Evolutionary conservation across 345 rosid genomes (phyloP).

Genomic region (Carallia pectinifolia): DNA sequence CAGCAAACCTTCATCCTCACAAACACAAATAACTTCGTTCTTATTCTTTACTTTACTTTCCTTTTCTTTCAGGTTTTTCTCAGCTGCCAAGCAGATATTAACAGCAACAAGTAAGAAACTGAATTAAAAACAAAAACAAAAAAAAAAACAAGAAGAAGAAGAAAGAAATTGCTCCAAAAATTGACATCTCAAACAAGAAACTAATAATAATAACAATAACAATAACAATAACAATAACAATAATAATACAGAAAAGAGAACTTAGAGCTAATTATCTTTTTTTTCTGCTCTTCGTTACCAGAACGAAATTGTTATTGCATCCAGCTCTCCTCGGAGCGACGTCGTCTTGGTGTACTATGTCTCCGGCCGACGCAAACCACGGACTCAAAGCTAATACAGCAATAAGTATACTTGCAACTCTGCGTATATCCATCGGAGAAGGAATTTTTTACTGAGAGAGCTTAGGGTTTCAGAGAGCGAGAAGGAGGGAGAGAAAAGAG

Average conservation of each 20-base stretch:
- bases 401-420: constrained; percentile 12
- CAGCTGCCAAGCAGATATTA: constrained; percentile 3
- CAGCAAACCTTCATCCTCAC: not conserved
- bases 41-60: not conserved
- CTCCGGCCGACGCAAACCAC: constrained; percentile 55
- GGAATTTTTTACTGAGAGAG: not conserved
- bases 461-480: constrained; percentile 14
- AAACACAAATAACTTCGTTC: not conserved
- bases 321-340: constrained; percentile 77
- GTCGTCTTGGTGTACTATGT: constrained; percentile 87
- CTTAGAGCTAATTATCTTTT: not conserved
- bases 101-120: too few relatives aligned
- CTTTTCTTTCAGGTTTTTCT: not conserved
- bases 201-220: not conserved
- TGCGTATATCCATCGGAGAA: constrained; percentile 14
- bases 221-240: not conserved
- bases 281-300: constrained; percentile 39
- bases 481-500: constrained; percentile 16
- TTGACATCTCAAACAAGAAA: not conserved
- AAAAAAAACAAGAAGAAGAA: too few relatives aligned
- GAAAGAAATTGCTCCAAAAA: too few relatives aligned
- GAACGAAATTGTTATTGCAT: constrained; percentile 83
- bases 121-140: too few relatives aligned
- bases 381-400: constrained; percentile 33
- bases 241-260: not conserved